phyloP scores from a whole-genome alignment of 345 rosid species.

The Euphorbia lathyris region DNA sequence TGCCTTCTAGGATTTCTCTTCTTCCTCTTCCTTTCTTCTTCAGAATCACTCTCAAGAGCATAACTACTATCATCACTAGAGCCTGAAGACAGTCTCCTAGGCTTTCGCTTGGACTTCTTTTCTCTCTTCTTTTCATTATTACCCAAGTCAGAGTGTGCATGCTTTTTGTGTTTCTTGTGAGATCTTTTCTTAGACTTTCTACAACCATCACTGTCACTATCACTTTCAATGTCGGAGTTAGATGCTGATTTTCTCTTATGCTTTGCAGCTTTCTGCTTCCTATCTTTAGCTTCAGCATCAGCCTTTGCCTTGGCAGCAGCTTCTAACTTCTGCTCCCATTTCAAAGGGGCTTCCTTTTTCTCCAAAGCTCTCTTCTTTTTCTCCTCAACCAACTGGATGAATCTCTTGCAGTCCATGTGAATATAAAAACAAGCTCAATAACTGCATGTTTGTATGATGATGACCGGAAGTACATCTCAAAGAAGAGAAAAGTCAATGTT shows the following conservation, averaged over 20 bases:
- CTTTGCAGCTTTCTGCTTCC: slow-evolving; percentile 53
- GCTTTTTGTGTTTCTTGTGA: slow-evolving; percentile 58
- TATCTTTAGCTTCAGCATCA: slow-evolving; percentile 58
- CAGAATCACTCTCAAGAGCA: slow-evolving; percentile 41
- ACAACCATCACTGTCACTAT: slow-evolving; percentile 39
- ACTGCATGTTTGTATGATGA: slow-evolving; percentile 88
- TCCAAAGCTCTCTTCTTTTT: slow-evolving; percentile 74
- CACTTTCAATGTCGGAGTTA: slow-evolving; percentile 44
- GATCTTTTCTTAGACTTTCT: slow-evolving; percentile 49
- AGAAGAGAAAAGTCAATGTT: slow-evolving; percentile 92
- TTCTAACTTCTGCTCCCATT: slow-evolving; percentile 97
- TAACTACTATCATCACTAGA: slow-evolving; percentile 40
- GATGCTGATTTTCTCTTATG: slow-evolving; percentile 45
- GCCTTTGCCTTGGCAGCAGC: slow-evolving; percentile 75
- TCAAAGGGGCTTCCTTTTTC: slow-evolving; percentile 80
- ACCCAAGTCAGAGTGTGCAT: slow-evolving; percentile 43
- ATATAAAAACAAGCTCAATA: slow-evolving; percentile 51
- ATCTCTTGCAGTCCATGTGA: slow-evolving; percentile 93
- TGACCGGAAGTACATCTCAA: slow-evolving; percentile 89
- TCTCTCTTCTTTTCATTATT: slow-evolving; percentile 53
- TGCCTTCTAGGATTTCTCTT: slow-evolving; percentile 40
- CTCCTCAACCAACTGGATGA: slow-evolving; percentile 95
- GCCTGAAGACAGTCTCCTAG: slow-evolving; percentile 40
- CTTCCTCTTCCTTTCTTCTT: slow-evolving; percentile 49
- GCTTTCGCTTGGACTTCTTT: slow-evolving; percentile 48